phyloP scores from a whole-genome alignment of 768 basidiomycete species.

The Phaffia australis region DNA sequence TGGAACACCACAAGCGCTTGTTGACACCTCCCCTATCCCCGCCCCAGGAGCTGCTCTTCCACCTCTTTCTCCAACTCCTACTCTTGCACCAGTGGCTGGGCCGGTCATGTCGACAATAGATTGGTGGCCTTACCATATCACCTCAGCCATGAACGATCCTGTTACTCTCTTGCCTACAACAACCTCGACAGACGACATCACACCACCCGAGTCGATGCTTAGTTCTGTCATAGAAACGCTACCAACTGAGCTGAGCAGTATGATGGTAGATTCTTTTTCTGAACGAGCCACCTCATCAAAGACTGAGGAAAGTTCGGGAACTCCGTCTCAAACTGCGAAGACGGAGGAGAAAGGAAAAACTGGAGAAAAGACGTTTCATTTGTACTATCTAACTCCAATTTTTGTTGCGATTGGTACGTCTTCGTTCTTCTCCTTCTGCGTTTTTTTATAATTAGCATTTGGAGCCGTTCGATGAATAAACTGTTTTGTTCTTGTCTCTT shows the following conservation, averaged over 20 bases:
- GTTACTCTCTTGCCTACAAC: not conserved
- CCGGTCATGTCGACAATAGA: conserved; percentile 2
- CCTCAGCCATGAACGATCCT: not conserved
- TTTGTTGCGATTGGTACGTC: conserved; percentile 8
- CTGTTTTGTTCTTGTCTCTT: not conserved
- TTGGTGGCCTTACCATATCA: conserved; percentile 14
- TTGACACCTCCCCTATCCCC: too few relatives aligned
- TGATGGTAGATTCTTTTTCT: conserved; percentile 5
- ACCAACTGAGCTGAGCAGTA: not conserved
- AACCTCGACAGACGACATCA: not conserved
- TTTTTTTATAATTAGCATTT: not conserved
- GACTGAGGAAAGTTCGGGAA: too few relatives aligned
- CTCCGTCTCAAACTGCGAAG: too few relatives aligned
- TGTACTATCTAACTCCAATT: conserved; percentile 12
- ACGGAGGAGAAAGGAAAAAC: not conserved
- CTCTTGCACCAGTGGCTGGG: too few relatives aligned
- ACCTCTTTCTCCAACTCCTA: too few relatives aligned
- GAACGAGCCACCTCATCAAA: not conserved
- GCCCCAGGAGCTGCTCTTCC: too few relatives aligned
- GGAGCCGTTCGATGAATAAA: not conserved
- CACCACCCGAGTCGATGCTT: not conserved
- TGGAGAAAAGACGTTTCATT: not conserved
- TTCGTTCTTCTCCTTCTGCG: not conserved
- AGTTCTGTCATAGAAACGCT: not conserved
- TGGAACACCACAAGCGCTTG: too few relatives aligned